Conservation (phyloP, 2,329 filamentous ascomycete genomes). For the Plectosphaerella cucumerina region DNA sequence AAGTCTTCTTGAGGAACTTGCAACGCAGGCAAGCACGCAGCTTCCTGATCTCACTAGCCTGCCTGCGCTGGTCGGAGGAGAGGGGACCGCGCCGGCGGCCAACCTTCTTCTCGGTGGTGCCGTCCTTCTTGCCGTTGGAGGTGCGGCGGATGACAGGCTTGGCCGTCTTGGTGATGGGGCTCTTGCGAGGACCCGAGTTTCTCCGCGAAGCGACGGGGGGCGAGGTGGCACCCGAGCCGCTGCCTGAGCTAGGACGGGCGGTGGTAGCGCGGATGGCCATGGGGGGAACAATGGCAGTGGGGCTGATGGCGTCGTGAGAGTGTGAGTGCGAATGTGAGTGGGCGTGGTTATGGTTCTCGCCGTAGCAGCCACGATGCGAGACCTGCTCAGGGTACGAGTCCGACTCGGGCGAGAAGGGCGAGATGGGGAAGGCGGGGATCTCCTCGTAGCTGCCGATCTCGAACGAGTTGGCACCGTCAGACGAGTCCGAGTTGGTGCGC, state of each 20-base stretch:
- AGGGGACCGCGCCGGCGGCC: conserved; percentile 86
- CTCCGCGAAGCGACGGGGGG: conserved; percentile 61
- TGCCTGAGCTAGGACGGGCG: conserved; percentile 56
- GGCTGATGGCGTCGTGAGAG: conserved; percentile 54
- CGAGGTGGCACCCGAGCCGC: conserved; percentile 55
- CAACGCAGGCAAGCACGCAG: conserved; percentile 88
- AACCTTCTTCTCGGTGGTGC: conserved; percentile 80
- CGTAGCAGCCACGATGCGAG: conserved; percentile 59
- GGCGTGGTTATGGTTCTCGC: conserved; percentile 45
- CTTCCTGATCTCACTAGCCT: conserved; percentile 95
- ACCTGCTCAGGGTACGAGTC: conserved; percentile 65
- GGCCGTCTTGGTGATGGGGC: conserved; percentile 73
- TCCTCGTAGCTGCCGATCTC: conserved; percentile 80
- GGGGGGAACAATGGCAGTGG: conserved; percentile 62
- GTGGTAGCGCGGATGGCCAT: conserved; percentile 64
- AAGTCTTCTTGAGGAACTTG: conserved; percentile 99
- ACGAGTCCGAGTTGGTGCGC: conserved; percentile 82
- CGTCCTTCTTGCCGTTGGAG: conserved; percentile 74
- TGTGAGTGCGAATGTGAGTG: conserved; percentile 27
- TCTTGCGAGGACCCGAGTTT: conserved; percentile 69
- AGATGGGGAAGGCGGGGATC: conserved; percentile 63
- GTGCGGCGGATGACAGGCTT: conserved; percentile 82
- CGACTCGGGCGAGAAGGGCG: conserved; percentile 78
- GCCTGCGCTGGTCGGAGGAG: conserved; percentile 88
- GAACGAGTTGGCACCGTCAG: conserved; percentile 63